Conservation (phyloP, 306 rosid genomes). For the Begonia fuchsioides region DNA sequence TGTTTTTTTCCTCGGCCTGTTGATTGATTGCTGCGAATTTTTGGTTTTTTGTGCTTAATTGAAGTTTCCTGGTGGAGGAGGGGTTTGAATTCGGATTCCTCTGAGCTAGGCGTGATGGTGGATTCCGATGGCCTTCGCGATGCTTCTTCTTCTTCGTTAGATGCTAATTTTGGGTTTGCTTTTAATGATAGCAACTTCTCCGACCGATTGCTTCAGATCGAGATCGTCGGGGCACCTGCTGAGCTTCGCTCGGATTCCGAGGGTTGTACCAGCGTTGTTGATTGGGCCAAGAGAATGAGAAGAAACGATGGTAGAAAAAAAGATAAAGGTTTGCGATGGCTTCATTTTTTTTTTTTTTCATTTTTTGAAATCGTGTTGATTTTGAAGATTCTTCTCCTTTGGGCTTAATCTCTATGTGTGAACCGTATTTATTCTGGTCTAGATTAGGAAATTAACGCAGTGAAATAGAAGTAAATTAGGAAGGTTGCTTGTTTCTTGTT, state of each 20-base stretch:
- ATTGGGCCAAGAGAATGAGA: conserved; percentile 93
- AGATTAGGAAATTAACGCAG: no score
- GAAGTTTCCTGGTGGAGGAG: neutral
- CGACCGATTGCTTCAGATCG: conserved; percentile 76
- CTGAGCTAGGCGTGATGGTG: conserved; percentile 59
- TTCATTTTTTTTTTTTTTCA: conserved; percentile 14
- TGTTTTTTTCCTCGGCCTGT: no score
- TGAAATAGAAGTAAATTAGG: no score
- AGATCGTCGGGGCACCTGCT: conserved; percentile 46
- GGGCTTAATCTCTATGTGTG: no score
- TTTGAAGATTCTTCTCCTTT: no score
- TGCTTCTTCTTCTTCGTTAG: conserved; percentile 29
- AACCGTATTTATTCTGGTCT: no score
- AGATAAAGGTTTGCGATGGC: conserved; percentile 35
- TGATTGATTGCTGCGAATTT: conserved; percentile 1
- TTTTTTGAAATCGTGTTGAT: conserved; percentile 10
- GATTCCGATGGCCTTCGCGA: conserved; percentile 43
- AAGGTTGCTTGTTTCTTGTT: no score
- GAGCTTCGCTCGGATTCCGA: conserved; percentile 43
- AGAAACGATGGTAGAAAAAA: conserved; percentile 71
- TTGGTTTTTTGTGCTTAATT: conserved; percentile 1
- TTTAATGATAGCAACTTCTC: conserved; percentile 95
- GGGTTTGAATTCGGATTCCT: conserved; percentile 52
- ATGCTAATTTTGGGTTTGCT: conserved; percentile 83
- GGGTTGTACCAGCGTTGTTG: conserved; percentile 48